phyloP scores from a whole-genome alignment of 2,329 filamentous ascomycete genomes.

The Alternaria postmessia region DNA sequence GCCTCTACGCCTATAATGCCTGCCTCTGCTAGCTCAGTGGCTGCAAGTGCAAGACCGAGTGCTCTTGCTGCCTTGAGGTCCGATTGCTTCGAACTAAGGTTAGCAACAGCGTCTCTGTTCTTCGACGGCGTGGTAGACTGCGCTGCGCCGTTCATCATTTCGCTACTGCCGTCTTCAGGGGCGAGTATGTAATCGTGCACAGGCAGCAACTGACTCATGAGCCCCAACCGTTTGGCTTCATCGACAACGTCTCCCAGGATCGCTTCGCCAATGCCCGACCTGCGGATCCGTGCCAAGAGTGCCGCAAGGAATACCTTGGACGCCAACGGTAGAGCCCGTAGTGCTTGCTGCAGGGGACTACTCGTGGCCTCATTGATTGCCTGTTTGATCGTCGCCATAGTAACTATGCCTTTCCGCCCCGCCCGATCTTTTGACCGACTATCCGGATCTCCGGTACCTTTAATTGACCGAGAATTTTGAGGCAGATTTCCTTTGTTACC shows the following conservation, averaged over 20 bases:
- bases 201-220: constrained; percentile 67
- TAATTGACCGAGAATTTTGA: constrained; percentile 26
- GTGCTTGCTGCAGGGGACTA: constrained; percentile 87
- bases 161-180: constrained; percentile 39
- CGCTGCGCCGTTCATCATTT: constrained; percentile 14
- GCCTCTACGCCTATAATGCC: constrained; percentile 87
- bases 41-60: constrained; percentile 72
- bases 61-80: constrained; percentile 54
- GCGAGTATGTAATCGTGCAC: constrained; percentile 68
- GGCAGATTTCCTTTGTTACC: constrained; percentile 43
- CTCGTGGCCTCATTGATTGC: constrained; percentile 96
- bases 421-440: constrained; percentile 35
- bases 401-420: constrained; percentile 68
- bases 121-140: constrained; percentile 27
- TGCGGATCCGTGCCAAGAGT: constrained; percentile 77
- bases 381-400: constrained; percentile 90
- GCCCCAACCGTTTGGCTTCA: constrained; percentile 76
- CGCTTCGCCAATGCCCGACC: constrained; percentile 86
- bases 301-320: constrained; percentile 88
- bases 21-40: constrained; percentile 83
- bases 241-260: constrained; percentile 89
- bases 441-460: constrained; percentile 32
- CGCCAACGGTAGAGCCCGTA: constrained; percentile 80
- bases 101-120: constrained; percentile 22
- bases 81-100: constrained; percentile 30